A percentile compares a stretch with the other conserved stretches of the same genome.
phyloP scores from a whole-genome alignment of 202 grass and related monocot genomes.

The Elaeis oleifera region DNA sequence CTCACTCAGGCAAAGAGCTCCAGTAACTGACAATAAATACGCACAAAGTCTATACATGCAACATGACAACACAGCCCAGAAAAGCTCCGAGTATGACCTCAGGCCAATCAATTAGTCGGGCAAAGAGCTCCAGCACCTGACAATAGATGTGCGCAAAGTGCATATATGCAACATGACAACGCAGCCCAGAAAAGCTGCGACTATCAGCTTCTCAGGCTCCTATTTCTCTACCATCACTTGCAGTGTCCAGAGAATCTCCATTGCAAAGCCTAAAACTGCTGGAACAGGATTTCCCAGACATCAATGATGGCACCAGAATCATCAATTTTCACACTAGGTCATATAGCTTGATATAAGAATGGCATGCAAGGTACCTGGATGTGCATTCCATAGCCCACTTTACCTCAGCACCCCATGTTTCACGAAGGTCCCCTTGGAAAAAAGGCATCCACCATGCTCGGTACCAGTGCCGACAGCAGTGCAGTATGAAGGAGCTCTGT shows the following conservation, averaged over 20 bases:
- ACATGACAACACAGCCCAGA: constrained; percentile 93
- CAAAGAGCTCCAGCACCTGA: constrained; percentile 82
- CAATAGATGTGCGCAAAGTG: constrained; percentile 90
- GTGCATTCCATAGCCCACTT: constrained; percentile 99
- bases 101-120: constrained; percentile 63
- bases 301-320: constrained; percentile 77
- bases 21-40: constrained; percentile 14
- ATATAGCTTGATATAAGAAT: constrained; percentile 76
- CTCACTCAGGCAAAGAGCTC: constrained; percentile 74
- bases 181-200: constrained; percentile 28
- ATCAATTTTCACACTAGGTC: constrained; percentile 83
- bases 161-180: neutral
- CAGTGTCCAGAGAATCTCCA: constrained; percentile 89
- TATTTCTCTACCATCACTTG: constrained; percentile 94
- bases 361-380: constrained; percentile 72
- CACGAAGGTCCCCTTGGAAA: constrained; percentile 89
- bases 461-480: constrained; percentile 77
- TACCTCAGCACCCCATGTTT: constrained; percentile 88
- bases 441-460: constrained; percentile 95
- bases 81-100: constrained; percentile 19
- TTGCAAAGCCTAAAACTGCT: constrained; percentile 70
- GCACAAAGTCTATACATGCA: constrained; percentile 84
- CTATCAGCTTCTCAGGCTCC: constrained; percentile 93
- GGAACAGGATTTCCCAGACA: constrained; percentile 90
- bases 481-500: constrained; percentile 64